Evolutionary conservation across 2,329 filamentous ascomycete genomes (phyloP).

Genomic region (Exophiala phaeomuriformis): DNA sequence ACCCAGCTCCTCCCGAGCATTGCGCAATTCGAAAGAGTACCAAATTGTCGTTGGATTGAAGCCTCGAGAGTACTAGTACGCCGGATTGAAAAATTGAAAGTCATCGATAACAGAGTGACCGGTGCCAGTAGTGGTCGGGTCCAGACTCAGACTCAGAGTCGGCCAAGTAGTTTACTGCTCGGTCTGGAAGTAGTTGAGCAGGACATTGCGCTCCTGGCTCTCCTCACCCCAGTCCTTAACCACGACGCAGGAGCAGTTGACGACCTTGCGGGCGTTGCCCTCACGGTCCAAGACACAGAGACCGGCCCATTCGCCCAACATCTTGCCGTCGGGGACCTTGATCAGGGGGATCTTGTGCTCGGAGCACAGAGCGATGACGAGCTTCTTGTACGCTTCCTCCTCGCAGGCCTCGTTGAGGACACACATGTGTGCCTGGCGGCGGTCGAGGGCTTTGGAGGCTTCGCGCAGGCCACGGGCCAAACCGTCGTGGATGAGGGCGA

Average conservation of each 20-base stretch:
- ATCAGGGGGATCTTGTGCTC: conserved; percentile 99
- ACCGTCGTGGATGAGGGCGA: conserved; percentile 98
- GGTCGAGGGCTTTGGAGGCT: conserved; percentile 96
- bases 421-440: conserved; percentile 99
- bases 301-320: conserved; percentile 99
- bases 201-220: conserved; percentile 95
- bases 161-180: conserved; percentile 38
- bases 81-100: too few species aligned
- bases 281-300: conserved; percentile 98
- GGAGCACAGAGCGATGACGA: conserved; percentile 94
- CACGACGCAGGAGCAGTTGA: conserved; percentile 99
- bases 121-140: too few species aligned
- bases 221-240: conserved; percentile 99
- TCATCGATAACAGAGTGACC: too few species aligned
- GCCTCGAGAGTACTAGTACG: too few species aligned
- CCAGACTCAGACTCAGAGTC: too few species aligned
- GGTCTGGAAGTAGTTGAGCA: conserved; percentile 99
- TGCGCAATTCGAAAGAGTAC: too few species aligned
- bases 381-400: conserved; percentile 99
- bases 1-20: too few species aligned
- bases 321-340: conserved; percentile 99
- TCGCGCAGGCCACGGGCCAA: conserved; percentile 97
- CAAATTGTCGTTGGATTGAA: too few species aligned
- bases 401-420: conserved; percentile 99
- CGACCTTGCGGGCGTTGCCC: conserved; percentile 98